Conservation (phyloP, 2,329 filamentous ascomycete genomes). For the Mollisia scopiformis region DNA sequence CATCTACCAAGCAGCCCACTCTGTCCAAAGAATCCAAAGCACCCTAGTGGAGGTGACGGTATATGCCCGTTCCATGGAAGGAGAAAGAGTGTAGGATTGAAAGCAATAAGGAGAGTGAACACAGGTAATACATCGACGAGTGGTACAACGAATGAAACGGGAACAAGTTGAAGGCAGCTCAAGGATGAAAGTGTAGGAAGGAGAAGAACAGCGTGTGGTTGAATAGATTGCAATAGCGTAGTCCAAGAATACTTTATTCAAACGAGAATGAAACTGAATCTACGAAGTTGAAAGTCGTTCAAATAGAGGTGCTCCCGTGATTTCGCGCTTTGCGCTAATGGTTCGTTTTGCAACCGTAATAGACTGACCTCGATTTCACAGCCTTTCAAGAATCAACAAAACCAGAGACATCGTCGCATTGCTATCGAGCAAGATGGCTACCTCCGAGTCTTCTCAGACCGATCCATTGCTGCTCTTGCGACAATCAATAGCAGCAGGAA, state of each 20-base stretch:
- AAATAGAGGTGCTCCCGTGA: background rate
- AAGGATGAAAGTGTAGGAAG: background rate
- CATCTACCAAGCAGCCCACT: slow-evolving; percentile 46
- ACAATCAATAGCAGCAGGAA: slow-evolving; percentile 74
- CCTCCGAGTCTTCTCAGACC: slow-evolving; percentile 52
- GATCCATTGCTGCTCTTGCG: slow-evolving; percentile 86
- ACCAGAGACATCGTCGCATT: slow-evolving; percentile 7
- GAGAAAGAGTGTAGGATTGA: slow-evolving; percentile 29
- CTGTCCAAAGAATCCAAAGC: slow-evolving; percentile 45
- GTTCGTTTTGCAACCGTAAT: slow-evolving; percentile 6
- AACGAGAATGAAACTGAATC: background rate
- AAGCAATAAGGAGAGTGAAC: slow-evolving; percentile 35
- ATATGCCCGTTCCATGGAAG: slow-evolving; percentile 46
- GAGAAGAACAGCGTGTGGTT: background rate
- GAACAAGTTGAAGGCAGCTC: background rate
- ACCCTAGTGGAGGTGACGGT: slow-evolving; percentile 40
- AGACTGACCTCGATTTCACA: background rate
- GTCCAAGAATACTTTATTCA: background rate
- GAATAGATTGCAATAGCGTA: background rate
- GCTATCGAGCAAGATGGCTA: slow-evolving; percentile 51
- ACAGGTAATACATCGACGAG: background rate
- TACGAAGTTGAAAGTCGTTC: too few species aligned
- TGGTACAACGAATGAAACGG: background rate
- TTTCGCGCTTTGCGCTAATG: background rate
- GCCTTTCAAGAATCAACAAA: background rate